phyloP scores from a whole-genome alignment of 1,284 basidiomycete species.

The Exobasidium rhododendri region DNA sequence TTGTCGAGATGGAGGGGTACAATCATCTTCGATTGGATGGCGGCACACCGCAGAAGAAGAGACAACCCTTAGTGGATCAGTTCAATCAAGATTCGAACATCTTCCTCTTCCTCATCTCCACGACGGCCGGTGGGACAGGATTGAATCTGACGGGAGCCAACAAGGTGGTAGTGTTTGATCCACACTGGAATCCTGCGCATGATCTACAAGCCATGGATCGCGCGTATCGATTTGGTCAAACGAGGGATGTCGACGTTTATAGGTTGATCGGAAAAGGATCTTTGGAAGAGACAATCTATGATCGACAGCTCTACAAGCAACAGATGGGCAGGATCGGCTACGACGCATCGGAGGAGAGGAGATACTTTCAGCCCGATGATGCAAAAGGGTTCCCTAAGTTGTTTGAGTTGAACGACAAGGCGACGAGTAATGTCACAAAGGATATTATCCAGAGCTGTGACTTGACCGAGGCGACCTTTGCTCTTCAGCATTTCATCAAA shows the following conservation, averaged over 20 bases:
- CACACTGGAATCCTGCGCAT: slow-evolving; percentile 73
- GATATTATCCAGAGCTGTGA: slow-evolving; percentile 38
- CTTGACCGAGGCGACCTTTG: slow-evolving; percentile 20
- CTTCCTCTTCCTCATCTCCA: slow-evolving; percentile 77
- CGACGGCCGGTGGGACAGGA: slow-evolving; percentile 74
- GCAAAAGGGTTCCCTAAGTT: slow-evolving; percentile 78
- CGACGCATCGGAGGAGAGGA: slow-evolving; percentile 50
- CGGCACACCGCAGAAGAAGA: slow-evolving; percentile 56
- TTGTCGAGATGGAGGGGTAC: slow-evolving; percentile 65
- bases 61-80: slow-evolving; percentile 66
- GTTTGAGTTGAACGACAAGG: slow-evolving; percentile 75
- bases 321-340: slow-evolving; percentile 85
- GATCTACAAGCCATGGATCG: slow-evolving; percentile 85
- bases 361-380: slow-evolving; percentile 76
- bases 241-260: slow-evolving; percentile 35
- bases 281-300: slow-evolving; percentile 62
- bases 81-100: slow-evolving; percentile 73
- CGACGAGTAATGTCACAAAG: slow-evolving; percentile 39
- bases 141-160: slow-evolving; percentile 84
- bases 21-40: slow-evolving; percentile 72
- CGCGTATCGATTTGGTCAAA: slow-evolving; percentile 60
- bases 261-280: slow-evolving; percentile 38
- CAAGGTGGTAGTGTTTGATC: slow-evolving; percentile 84
- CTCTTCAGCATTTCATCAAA: background rate
- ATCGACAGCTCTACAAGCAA: slow-evolving; percentile 81